Conservation (phyloP, 805 yeast species). For the Metschnikowia dekortorum region DNA sequence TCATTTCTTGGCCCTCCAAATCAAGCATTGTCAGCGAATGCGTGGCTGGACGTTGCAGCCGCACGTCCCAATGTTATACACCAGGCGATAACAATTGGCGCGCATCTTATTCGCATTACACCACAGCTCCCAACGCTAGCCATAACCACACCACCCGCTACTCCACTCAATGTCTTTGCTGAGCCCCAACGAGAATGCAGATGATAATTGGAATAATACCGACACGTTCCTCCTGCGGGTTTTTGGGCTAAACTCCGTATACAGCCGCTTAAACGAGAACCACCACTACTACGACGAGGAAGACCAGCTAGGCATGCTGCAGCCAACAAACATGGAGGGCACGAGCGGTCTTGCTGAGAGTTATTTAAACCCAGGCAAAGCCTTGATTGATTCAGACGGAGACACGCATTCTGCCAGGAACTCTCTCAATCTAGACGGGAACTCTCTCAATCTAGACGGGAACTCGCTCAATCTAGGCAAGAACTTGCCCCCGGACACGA, state of each 20-base stretch:
- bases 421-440: neutral
- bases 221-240: conserved; percentile 63
- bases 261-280: conserved; percentile 37
- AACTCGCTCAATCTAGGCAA: conserved; percentile 5
- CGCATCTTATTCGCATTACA: neutral
- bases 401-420: neutral
- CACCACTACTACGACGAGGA: conserved; percentile 38
- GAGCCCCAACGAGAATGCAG: neutral
- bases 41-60: neutral
- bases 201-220: conserved; percentile 13
- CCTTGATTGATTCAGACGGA: neutral
- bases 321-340: neutral
- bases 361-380: neutral
- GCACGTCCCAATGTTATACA: neutral
- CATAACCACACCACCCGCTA: neutral
- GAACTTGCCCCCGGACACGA: conserved; percentile 12
- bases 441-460: neutral
- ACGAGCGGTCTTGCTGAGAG: neutral
- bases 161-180: conserved; percentile 2
- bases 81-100: conserved; percentile 5
- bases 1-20: too few relatives aligned
- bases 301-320: conserved; percentile 7
- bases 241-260: conserved; percentile 49
- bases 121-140: neutral
- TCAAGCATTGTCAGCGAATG: too few relatives aligned